Base-by-base conservation (phyloP, 768 basidiomycete genomes). In the Rhodosporidiobolus sp. region DNA sequence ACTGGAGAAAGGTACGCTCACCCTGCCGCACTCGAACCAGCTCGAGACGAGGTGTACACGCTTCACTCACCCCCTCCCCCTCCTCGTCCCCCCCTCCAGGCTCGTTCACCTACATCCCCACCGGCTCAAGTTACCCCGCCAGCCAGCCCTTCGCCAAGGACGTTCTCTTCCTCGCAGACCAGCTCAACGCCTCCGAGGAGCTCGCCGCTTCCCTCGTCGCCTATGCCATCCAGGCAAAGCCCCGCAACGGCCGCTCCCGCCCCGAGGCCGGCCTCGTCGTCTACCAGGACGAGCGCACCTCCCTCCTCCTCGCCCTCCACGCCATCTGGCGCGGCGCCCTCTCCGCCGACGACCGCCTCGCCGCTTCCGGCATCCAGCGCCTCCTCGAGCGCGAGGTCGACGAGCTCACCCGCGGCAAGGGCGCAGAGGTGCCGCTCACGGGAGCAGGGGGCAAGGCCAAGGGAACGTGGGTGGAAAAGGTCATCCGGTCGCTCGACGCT, bases 181-280 rank as follows among this genome's bases (percentile, higher is more conserved):
- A 91, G 65, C 88, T 96, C 64, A 85, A 87, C 77, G 87, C 87
- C 75, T 94, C 93, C 20, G 93, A 95, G 82, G 87, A 88, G 76
- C 88, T 90, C 80, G 82, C 88, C 62, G 90, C 92, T 8, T 70
- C 73, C 7, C 69, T 79, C 28, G 75, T 79, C 72, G 74, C 62
- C 20, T 84, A 84, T 30, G 85, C 92, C 26, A 83, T 92, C 57
- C 81, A 85, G 30, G 84, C 89, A 53, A 88, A 88, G 82, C 77
- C 91, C 88, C 83, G 92, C 26, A 58, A 76, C 16, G 65, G 65
- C 14, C 83, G 85, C 26, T 80, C 81, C 32, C 50, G 68, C 5
- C 58, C 69, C 20, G 74, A 77, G 65, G 65, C 62, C 45, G 74
- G 70, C 8, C 60, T 77, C 34, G 55, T 70, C 63, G 69, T 69